These are phyloP conservation scores for Ascochyta clinopodiicola DNA, from an alignment of 2,329 filamentous ascomycete species.

Conservation along the genomic window DNA sequence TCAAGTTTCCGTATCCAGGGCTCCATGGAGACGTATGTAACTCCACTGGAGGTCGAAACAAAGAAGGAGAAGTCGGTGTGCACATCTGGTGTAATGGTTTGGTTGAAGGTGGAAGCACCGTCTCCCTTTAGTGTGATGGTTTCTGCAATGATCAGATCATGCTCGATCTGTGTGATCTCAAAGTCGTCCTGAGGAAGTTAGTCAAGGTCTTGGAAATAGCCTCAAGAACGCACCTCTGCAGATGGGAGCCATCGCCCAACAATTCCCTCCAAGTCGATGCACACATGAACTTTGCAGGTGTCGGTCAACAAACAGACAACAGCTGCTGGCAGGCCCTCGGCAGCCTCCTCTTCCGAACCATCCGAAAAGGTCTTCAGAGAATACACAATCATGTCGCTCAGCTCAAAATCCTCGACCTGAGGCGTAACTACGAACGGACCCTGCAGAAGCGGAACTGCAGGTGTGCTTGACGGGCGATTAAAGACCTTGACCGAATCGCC, in stretches of 20 bases:
- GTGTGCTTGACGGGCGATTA: conserved; percentile 59
- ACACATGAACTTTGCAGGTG: conserved; percentile 63
- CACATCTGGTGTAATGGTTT: conserved; percentile 63
- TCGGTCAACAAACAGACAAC: conserved; percentile 65
- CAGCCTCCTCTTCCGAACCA: conserved; percentile 57
- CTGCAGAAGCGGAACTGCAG: conserved; percentile 65
- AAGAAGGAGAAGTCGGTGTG: conserved; percentile 65
- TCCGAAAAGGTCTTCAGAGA: conserved; percentile 57
- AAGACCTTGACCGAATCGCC: conserved; percentile 60
- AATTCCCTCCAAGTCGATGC: conserved; percentile 66
- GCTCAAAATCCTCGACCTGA: conserved; percentile 61
- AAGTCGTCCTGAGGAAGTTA: conserved; percentile 28
- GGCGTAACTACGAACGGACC: conserved; percentile 65
- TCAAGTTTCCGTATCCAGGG: conserved; percentile 65
- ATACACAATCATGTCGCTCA: conserved; percentile 67
- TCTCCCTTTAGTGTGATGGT: conserved; percentile 44
- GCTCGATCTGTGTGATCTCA: conserved; percentile 27
- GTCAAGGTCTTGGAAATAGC: neutral
- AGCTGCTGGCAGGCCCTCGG: conserved; percentile 61
- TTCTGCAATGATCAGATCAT: conserved; percentile 50
- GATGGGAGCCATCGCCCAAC: conserved; percentile 68
- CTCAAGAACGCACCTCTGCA: conserved; percentile 34
- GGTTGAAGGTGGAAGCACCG: conserved; percentile 50
- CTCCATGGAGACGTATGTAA: conserved; percentile 62
- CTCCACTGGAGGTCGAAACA: conserved; percentile 61